phyloP scores from a whole-genome alignment of 495 filamentous ascomycete species.

The Neurospora sp. region DNA sequence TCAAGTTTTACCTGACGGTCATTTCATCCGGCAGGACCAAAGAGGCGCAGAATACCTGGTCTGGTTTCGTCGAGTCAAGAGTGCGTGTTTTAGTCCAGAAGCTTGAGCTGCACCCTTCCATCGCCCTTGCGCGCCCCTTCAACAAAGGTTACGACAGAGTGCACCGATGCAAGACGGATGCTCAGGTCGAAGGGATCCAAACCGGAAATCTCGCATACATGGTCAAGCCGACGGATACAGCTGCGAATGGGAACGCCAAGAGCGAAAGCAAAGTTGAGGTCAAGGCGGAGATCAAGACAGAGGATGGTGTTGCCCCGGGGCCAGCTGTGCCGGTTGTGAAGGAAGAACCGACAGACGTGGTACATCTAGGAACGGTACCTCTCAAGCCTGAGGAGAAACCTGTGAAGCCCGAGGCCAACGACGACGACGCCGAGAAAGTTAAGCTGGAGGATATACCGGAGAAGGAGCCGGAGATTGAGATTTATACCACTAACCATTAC shows the following conservation, averaged over 20 bases:
- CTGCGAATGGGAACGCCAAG: slow-evolving; percentile 27
- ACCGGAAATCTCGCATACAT: slow-evolving; percentile 62
- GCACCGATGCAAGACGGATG: slow-evolving; percentile 60
- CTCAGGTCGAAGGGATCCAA: slow-evolving; percentile 60
- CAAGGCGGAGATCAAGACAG: slow-evolving; percentile 31
- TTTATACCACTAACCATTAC: slow-evolving; percentile 27
- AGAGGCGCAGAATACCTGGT: slow-evolving; percentile 78
- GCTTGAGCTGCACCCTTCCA: slow-evolving; percentile 62
- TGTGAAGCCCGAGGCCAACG: slow-evolving; percentile 7
- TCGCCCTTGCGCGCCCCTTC: slow-evolving; percentile 81
- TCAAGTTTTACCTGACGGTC: slow-evolving; percentile 90
- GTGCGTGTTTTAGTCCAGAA: slow-evolving; percentile 72
- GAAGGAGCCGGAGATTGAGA: slow-evolving; percentile 10
- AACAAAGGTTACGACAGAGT: slow-evolving; percentile 82
- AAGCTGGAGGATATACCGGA: slow-evolving; percentile 18
- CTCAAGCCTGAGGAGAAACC: background rate
- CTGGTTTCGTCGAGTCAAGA: slow-evolving; percentile 87
- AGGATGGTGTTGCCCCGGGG: slow-evolving; percentile 2
- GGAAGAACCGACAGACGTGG: slow-evolving; percentile 4
- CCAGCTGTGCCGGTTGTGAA: slow-evolving; percentile 4
- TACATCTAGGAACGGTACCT: background rate
- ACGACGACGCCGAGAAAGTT: slow-evolving; percentile 4
- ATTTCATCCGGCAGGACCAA: slow-evolving; percentile 77
- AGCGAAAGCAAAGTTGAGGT: slow-evolving; percentile 50
- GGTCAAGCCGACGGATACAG: slow-evolving; percentile 40